Evolutionary conservation across 192 early-diverging fungal species (phyloP).

Genomic region (Tieghemiomyces parasiticus): DNA sequence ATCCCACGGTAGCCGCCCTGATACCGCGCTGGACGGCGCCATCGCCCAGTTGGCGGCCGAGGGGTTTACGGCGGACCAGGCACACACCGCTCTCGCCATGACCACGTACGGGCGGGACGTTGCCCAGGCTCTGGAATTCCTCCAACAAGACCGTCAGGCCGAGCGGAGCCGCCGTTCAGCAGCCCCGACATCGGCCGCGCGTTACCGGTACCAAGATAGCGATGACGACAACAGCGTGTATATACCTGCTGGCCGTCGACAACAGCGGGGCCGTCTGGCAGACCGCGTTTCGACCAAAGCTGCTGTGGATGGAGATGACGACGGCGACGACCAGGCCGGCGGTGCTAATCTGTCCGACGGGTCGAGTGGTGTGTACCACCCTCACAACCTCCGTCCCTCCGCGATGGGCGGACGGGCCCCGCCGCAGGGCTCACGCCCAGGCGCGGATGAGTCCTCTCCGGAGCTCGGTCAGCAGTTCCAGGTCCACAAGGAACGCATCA

Average conservation of each 20-base stretch:
- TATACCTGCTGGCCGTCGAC: too few relatives aligned
- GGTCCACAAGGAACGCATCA: constrained; percentile 11
- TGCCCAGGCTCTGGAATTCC: constrained; percentile 14
- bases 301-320: background rate
- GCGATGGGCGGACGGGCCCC: too few relatives aligned
- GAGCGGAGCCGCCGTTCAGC: background rate
- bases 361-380: too few relatives aligned
- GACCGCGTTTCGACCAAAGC: background rate
- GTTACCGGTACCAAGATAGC: background rate
- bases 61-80: constrained; percentile 56
- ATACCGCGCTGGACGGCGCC: constrained; percentile 1
- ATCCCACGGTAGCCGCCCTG: too few relatives aligned
- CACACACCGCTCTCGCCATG: constrained; percentile 51
- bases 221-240: background rate
- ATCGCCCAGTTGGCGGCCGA: constrained; percentile 65
- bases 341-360: too few relatives aligned
- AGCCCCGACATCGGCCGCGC: constrained; percentile 6
- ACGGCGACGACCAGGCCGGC: too few relatives aligned
- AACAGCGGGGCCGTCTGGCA: too few relatives aligned
- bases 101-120: constrained; percentile 45
- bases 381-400: too few relatives aligned
- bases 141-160: constrained; percentile 20
- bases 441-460: too few relatives aligned
- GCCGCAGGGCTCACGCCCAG: too few relatives aligned
- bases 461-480: constrained; percentile 3